Conservation (phyloP, 2,329 filamentous ascomycete genomes). For the Aspergillus japonicus region DNA sequence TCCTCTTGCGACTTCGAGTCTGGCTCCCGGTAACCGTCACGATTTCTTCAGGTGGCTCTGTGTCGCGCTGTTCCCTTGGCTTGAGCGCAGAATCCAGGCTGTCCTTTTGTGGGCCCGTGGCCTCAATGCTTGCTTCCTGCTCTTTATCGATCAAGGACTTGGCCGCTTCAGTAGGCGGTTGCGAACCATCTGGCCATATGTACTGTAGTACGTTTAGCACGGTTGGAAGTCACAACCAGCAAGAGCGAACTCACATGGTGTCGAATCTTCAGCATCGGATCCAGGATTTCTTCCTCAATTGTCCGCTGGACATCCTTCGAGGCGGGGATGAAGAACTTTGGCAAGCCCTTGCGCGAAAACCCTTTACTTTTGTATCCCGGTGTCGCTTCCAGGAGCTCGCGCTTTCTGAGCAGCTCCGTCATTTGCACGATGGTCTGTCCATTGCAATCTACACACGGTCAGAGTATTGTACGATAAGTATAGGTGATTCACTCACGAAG, state of each 20-base stretch:
- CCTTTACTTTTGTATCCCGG: conserved; percentile 33
- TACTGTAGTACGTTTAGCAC: conserved; percentile 18
- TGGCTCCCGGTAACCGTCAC: neutral
- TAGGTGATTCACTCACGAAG: conserved; percentile 27
- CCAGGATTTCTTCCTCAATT: conserved; percentile 30
- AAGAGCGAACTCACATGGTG: conserved; percentile 28
- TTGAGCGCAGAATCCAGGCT: neutral
- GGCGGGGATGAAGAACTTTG: conserved; percentile 27
- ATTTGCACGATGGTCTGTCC: conserved; percentile 30
- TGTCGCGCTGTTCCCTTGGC: conserved; percentile 2
- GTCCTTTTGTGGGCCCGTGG: neutral
- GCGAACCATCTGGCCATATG: neutral
- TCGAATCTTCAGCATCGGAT: conserved; percentile 34
- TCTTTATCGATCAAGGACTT: conserved; percentile 7
- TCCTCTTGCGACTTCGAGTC: conserved; percentile 12
- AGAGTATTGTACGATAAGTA: conserved; percentile 8
- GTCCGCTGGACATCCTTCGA: conserved; percentile 19
- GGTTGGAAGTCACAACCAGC: neutral
- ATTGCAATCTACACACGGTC: conserved; percentile 29
- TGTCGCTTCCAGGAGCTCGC: conserved; percentile 27
- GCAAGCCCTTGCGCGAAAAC: conserved; percentile 29
- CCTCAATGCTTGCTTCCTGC: neutral
- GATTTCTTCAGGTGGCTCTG: conserved; percentile 1
- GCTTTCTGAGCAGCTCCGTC: conserved; percentile 29
- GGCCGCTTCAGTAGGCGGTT: conserved; percentile 1